Evolutionary conservation across 2,329 filamentous ascomycete genomes (phyloP).

Genomic region (Claviceps sp.): DNA sequence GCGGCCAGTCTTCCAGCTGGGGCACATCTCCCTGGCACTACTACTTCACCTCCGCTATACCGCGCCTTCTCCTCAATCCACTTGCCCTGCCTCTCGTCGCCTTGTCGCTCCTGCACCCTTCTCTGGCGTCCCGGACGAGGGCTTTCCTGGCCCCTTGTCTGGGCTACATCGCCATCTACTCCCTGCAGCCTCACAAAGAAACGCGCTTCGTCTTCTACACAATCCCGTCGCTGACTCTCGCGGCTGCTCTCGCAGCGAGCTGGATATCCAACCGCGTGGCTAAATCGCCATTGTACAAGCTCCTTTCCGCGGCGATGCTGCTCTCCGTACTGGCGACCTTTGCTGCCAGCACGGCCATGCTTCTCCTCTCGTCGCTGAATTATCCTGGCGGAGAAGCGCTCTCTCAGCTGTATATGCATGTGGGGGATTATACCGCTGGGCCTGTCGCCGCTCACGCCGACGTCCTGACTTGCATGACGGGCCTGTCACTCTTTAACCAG

Average conservation of each 20-base stretch:
- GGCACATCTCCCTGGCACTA: constrained; percentile 74
- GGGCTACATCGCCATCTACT: constrained; percentile 67
- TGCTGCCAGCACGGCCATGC: constrained; percentile 48
- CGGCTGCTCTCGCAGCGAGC: constrained; percentile 59
- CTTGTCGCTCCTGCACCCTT: constrained; percentile 35
- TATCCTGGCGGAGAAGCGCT: constrained; percentile 86
- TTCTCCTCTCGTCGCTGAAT: constrained; percentile 74
- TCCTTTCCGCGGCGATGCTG: constrained; percentile 41
- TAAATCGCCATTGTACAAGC: constrained; percentile 43
- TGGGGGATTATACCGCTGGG: constrained; percentile 11
- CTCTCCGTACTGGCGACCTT: constrained; percentile 48
- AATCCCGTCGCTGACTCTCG: constrained; percentile 66
- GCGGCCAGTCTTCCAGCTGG: constrained; percentile 75
- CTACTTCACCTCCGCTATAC: constrained; percentile 73
- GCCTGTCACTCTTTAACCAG: constrained; percentile 52
- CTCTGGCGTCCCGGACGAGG: constrained; percentile 27
- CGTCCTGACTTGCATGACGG: constrained; percentile 57
- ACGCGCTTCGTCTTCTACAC: constrained; percentile 88
- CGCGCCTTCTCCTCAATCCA: constrained; percentile 74
- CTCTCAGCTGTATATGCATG: constrained; percentile 29
- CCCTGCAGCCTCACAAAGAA: constrained; percentile 87
- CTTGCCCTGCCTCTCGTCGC: constrained; percentile 43
- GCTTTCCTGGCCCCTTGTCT: constrained; percentile 52
- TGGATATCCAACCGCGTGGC: constrained; percentile 53
- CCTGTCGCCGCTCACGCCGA: constrained; percentile 44